Conservation (phyloP, 371 early-diverging fungal species). For the Rhizopus delemar region DNA sequence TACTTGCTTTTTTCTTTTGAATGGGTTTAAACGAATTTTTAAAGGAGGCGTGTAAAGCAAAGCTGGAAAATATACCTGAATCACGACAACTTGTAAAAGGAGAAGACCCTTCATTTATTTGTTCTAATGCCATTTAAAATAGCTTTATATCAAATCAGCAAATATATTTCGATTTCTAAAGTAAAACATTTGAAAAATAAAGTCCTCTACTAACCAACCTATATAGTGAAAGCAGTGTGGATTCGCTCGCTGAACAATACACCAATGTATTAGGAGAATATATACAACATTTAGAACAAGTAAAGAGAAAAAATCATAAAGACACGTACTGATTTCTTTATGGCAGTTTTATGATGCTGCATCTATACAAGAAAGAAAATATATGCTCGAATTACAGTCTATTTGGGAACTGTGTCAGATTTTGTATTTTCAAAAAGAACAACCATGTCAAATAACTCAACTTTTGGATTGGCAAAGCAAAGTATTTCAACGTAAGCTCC, state of each 20-base stretch:
- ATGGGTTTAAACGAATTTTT: not conserved
- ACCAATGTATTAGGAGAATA: conserved; percentile 8
- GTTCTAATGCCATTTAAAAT: not conserved
- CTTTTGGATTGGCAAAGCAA: conserved; percentile 19
- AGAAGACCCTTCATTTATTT: not conserved
- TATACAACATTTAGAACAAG: conserved; percentile 11
- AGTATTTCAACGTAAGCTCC: conserved; percentile 11
- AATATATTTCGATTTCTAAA: not conserved
- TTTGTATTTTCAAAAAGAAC: conserved; percentile 10
- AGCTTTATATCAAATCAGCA: not conserved
- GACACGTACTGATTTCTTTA: not conserved
- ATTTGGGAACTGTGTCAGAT: conserved; percentile 13
- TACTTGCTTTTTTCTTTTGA: not conserved
- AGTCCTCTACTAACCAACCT: not conserved
- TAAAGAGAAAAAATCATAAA: not conserved
- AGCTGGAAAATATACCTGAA: not conserved
- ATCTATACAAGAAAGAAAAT: conserved; percentile 7
- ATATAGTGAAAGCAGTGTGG: not conserved
- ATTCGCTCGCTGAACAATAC: conserved; percentile 7
- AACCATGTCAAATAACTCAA: not conserved
- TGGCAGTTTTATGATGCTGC: conserved; percentile 7
- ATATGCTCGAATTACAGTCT: conserved; percentile 1
- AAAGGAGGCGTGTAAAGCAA: not conserved
- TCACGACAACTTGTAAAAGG: not conserved
- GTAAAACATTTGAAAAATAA: not conserved